Percentiles rank a stretch among this genome's conserved stretches.
phyloP scores from a whole-genome alignment of 768 basidiomycete species.

The Suillus fuscotomentosus region DNA sequence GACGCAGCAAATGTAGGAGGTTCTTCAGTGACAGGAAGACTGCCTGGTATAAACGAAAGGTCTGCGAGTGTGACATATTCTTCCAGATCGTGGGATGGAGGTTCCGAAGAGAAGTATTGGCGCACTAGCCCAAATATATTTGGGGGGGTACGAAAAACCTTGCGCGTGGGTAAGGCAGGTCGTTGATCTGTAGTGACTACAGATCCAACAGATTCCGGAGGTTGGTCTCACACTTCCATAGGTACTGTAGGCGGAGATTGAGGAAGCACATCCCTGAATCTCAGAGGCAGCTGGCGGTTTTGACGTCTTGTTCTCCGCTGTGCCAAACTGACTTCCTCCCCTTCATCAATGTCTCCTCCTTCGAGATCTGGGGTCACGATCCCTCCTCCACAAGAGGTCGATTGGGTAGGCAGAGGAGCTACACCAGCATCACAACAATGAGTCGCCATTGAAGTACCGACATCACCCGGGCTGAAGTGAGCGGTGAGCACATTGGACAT shows the following conservation, averaged over 20 bases:
- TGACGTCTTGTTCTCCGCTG: not conserved
- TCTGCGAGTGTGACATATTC: not conserved
- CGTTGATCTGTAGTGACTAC: not conserved
- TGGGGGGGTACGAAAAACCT: not conserved
- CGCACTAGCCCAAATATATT: not conserved
- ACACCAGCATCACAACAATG: no score
- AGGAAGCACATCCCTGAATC: not conserved
- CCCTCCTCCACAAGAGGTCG: not conserved
- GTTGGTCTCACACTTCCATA: not conserved
- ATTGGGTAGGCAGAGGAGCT: no score
- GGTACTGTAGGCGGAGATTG: not conserved
- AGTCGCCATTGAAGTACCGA: no score
- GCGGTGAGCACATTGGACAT: no score
- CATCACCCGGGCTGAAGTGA: no score
- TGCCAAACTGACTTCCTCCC: not conserved
- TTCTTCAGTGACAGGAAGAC: not conserved
- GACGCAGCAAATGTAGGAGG: no score
- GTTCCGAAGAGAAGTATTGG: not conserved
- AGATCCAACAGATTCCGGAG: not conserved
- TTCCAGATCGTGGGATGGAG: not conserved
- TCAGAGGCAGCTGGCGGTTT: not conserved
- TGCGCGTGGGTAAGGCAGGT: not conserved
- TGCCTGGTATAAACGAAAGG: not conserved
- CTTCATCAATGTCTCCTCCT: no score
- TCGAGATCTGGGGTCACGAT: no score